A percentile compares a stretch with the other conserved stretches of the same genome.
phyloP scores from a whole-genome alignment of 768 basidiomycete species.

The Tylopilus cervinicoccineus region DNA sequence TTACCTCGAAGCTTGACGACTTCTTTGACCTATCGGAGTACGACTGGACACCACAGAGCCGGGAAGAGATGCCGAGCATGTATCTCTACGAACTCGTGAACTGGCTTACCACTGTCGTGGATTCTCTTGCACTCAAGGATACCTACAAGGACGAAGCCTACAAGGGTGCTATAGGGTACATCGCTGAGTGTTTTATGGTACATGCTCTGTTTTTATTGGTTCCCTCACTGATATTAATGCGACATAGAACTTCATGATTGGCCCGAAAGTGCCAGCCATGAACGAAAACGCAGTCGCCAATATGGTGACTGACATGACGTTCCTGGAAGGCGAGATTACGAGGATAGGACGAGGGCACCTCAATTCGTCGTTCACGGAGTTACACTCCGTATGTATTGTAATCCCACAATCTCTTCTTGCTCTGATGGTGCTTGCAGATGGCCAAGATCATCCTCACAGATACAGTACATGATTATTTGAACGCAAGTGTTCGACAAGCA shows the following conservation, averaged over 20 bases:
- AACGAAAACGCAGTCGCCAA: slow-evolving; percentile 91
- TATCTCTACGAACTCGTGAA: slow-evolving; percentile 94
- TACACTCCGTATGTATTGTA: slow-evolving; percentile 59
- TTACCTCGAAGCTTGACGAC: slow-evolving; percentile 89
- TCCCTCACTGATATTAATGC: slow-evolving; percentile 3
- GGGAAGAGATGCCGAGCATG: slow-evolving; percentile 81
- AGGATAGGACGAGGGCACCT: slow-evolving; percentile 70
- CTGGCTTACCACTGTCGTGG: slow-evolving; percentile 95
- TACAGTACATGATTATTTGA: slow-evolving; percentile 74
- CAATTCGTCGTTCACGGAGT: slow-evolving; percentile 68
- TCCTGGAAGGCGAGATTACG: slow-evolving; percentile 83
- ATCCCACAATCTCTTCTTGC: not conserved
- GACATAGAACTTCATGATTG: slow-evolving; percentile 69
- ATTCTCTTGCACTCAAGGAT: slow-evolving; percentile 81
- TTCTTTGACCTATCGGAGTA: slow-evolving; percentile 96
- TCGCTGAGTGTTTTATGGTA: slow-evolving; percentile 87
- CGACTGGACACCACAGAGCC: slow-evolving; percentile 77
- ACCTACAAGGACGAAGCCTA: slow-evolving; percentile 88
- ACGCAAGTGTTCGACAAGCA: slow-evolving; percentile 62
- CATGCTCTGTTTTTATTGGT: slow-evolving; percentile 18
- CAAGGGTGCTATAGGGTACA: slow-evolving; percentile 81
- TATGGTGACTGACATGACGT: slow-evolving; percentile 80
- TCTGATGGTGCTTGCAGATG: slow-evolving; percentile 42
- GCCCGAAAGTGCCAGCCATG: slow-evolving; percentile 68
- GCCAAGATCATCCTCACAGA: slow-evolving; percentile 69